Conservation (phyloP, 139 green algal species). For the Picochlorum sp. region DNA sequence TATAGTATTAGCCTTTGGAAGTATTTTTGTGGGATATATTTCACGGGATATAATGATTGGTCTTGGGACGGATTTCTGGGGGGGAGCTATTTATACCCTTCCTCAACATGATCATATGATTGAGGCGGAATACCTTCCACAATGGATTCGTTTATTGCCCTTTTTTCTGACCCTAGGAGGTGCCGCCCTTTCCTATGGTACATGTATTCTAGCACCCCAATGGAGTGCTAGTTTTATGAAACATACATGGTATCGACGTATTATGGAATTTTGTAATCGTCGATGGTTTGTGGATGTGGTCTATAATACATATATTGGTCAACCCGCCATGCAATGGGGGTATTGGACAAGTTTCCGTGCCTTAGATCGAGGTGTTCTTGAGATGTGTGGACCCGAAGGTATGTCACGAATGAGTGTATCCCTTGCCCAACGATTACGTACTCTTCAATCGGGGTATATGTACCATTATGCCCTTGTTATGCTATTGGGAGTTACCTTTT, state of each 20-base stretch:
- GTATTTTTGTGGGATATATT: slow-evolving; percentile 53
- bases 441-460: slow-evolving; percentile 41
- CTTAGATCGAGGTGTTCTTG: slow-evolving; percentile 37
- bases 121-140: slow-evolving; percentile 45
- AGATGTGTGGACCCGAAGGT: slow-evolving; percentile 38
- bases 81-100: slow-evolving; percentile 36
- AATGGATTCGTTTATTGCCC: slow-evolving; percentile 37
- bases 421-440: slow-evolving; percentile 17
- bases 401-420: slow-evolving; percentile 19
- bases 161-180: slow-evolving; percentile 31
- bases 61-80: slow-evolving; percentile 48
- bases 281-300: slow-evolving; percentile 46
- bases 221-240: slow-evolving; percentile 20
- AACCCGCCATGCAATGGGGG: slow-evolving; percentile 34
- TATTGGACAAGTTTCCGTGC: slow-evolving; percentile 36
- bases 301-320: slow-evolving; percentile 35
- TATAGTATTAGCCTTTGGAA: slow-evolving; percentile 37
- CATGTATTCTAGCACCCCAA: slow-evolving; percentile 8
- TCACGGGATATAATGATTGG: slow-evolving; percentile 57
- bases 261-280: slow-evolving; percentile 35
- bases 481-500: slow-evolving; percentile 31
- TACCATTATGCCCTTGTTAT: slow-evolving; percentile 51
- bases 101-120: slow-evolving; percentile 30
- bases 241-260: slow-evolving; percentile 1
- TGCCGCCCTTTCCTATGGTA: slow-evolving; percentile 23